These are phyloP conservation scores for Aspergillus sp. DNA, from an alignment of 2,329 filamentous ascomycete genomes.

Conservation along the genomic window DNA sequence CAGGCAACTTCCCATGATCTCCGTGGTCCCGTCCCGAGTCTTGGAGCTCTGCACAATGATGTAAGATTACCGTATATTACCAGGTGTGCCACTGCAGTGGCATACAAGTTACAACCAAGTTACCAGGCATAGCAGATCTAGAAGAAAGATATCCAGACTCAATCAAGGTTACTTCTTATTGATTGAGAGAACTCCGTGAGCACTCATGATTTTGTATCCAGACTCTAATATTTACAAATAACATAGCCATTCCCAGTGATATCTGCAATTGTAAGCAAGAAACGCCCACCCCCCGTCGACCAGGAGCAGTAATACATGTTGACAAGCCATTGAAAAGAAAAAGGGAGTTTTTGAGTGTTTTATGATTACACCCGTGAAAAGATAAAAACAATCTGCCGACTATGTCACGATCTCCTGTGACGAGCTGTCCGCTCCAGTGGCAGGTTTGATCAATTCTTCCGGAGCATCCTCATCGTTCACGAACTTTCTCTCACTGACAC, in stretches of 20 bases:
- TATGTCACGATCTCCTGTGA: constrained; percentile 40
- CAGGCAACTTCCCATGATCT: neutral
- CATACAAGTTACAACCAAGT: too few species aligned
- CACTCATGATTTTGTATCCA: constrained; percentile 24
- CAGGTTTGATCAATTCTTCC: constrained; percentile 75
- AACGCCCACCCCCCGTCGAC: constrained; percentile 34
- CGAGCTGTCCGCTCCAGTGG: constrained; percentile 34
- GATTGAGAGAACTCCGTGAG: neutral
- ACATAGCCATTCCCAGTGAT: constrained; percentile 23
- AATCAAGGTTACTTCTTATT: neutral
- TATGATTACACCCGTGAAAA: constrained; percentile 4
- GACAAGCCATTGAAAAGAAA: constrained; percentile 17
- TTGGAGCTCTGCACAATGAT: neutral
- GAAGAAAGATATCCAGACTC: too few species aligned
- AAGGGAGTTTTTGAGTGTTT: constrained; percentile 7
- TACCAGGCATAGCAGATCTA: too few species aligned
- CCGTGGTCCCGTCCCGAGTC: neutral
- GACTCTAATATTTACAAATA: constrained; percentile 32
- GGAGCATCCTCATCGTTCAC: constrained; percentile 65
- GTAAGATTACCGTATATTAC: neutral
- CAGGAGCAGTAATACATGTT: constrained; percentile 33
- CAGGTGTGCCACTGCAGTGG: too few species aligned
- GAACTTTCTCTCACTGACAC: constrained; percentile 89
- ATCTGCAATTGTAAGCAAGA: constrained; percentile 16
- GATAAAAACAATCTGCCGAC: neutral